A percentile compares a stretch with the other conserved stretches of the same genome.
Evolutionary conservation across 305 asterid genomes (phyloP).

Genomic region (Fraxinus sp.): DNA sequence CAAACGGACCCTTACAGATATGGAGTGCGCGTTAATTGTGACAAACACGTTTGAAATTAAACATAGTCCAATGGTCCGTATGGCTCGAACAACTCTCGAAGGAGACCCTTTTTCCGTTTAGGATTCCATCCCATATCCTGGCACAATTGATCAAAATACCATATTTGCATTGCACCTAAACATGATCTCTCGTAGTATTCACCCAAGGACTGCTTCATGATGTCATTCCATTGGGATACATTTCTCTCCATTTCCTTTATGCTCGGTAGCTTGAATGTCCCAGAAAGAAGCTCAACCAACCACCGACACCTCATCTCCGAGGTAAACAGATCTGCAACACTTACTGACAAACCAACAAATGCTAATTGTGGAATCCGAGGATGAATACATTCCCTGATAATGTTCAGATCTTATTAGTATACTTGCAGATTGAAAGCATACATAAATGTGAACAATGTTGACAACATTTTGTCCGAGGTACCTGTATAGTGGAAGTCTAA

Average conservation of each 20-base stretch:
- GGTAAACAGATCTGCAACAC: slow-evolving; percentile 29
- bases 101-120: slow-evolving; percentile 37
- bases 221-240: slow-evolving; percentile 27
- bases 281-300: slow-evolving; percentile 45
- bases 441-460: background rate
- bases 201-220: slow-evolving; percentile 33
- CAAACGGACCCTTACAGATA: too few relatives aligned
- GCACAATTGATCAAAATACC: slow-evolving; percentile 50
- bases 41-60: background rate
- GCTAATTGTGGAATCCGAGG: slow-evolving; percentile 53
- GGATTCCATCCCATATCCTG: slow-evolving; percentile 55
- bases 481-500: slow-evolving; percentile 38
- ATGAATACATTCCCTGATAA: slow-evolving; percentile 35
- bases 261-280: slow-evolving; percentile 43
- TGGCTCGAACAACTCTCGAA: slow-evolving; percentile 43
- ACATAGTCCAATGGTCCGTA: slow-evolving; percentile 43
- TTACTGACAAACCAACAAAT: slow-evolving; percentile 42
- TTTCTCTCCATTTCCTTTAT: slow-evolving; percentile 40
- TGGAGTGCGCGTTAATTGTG: background rate
- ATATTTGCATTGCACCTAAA: slow-evolving; percentile 38
- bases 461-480: background rate
- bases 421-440: background rate
- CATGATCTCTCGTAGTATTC: slow-evolving; percentile 37
- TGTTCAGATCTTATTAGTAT: background rate
- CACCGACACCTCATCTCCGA: slow-evolving; percentile 45